Base-by-base conservation (phyloP, 129 eudicot genomes). In the Deinandra increscens region DNA sequence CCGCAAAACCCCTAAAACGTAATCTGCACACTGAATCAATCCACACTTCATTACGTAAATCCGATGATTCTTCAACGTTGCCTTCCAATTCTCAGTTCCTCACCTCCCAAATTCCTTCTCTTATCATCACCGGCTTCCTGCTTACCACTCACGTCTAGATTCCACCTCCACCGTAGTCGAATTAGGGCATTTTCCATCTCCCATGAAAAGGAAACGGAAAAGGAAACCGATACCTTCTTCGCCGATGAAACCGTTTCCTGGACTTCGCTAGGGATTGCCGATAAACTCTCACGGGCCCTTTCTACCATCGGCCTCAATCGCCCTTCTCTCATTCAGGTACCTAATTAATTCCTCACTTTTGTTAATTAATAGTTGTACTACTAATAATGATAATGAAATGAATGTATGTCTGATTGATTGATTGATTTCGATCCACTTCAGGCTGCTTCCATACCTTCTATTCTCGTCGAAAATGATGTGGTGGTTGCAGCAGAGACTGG, bases 401-500 rank as follows among this genome's bases (percentile, higher is more conserved):
- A n/a, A 26, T 26, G 31, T 26, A 26, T 26, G 31, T 26, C 31
- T 26, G 31, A 26, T 26, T n/a, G n/a, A n/a, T n/a, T n/a, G n/a
- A n/a, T n/a, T n/a, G n/a, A n/a, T n/a, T n/a, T n/a, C n/a, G n/a
- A n/a, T 26, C 31, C 67, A 42, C 66, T 67, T 71, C 84, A 93
- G 99, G 93, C 97, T 39, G 85, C 88, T 75, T 89, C 90, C 20
- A 69, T 93, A 77, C 99, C 99, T 18, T 46, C 82, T 64, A 85
- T 93, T 56, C 89, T 89, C 70, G 68, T 77, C 48, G 96, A 86
- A 66, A 81, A 77, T 36, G 97, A 93, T 66, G 89, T 87, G 37
- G 87, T 93, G 60, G 88, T 93, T 78, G 97, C 99, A 20, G 99
- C 99, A 44, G 99, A 93, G 86, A 93, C 99, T 18, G 99, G 99